A percentile compares a stretch with the other conserved stretches of the same genome.
These are phyloP conservation scores for Heritiera littoralis DNA, from an alignment of 345 rosid species.

Conservation along the genomic window DNA sequence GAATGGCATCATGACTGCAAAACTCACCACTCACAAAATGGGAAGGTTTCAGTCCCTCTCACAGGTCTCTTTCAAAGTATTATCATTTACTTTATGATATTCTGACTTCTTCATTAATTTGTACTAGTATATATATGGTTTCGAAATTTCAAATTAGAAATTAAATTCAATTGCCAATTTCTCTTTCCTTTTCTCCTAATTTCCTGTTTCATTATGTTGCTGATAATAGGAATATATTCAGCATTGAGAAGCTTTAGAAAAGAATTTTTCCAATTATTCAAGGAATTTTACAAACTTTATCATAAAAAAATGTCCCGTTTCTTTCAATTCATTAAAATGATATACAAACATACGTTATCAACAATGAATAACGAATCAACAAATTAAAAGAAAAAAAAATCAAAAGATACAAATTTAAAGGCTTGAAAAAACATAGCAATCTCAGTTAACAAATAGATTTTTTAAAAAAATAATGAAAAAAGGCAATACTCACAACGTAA, in stretches of 20 bases:
- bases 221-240: background rate
- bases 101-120: background rate
- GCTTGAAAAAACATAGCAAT: conserved; percentile 1
- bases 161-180: background rate
- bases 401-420: background rate
- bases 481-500: conserved; percentile 8
- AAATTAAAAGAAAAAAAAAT: background rate
- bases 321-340: background rate
- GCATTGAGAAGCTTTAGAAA: no score
- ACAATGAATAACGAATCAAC: background rate
- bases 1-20: background rate
- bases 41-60: background rate
- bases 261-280: no score
- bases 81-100: background rate
- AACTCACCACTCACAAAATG: background rate
- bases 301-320: no score
- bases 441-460: background rate
- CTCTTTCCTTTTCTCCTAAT: background rate
- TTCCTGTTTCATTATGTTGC: background rate
- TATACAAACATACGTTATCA: background rate
- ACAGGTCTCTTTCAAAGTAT: conserved; percentile 5
- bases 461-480: background rate
- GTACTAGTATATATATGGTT: background rate
- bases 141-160: background rate
- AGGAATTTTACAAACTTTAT: no score